A percentile compares a stretch with the other conserved stretches of the same genome.
Evolutionary conservation across 2,329 filamentous ascomycete genomes (phyloP).

Genomic region (Ascochyta pisi): DNA sequence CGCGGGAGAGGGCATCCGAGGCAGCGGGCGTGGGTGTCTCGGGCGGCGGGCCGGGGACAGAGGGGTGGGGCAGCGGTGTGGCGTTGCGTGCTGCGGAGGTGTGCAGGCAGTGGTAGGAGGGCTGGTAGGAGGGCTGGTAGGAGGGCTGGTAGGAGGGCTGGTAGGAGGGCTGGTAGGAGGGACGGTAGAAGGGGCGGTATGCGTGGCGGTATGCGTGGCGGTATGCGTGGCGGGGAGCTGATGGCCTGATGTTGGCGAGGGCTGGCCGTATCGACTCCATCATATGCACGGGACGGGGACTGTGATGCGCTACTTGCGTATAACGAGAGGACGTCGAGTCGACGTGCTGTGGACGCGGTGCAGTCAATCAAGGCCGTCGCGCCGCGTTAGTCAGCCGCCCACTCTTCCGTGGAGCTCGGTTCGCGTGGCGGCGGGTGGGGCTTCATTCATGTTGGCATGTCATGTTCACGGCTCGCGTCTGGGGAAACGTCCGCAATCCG

Average conservation of each 20-base stretch:
- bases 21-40: slow-evolving; percentile 60
- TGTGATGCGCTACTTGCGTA: too few relatives aligned
- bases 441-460: not conserved
- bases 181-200: slow-evolving; percentile 26
- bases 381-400: not conserved
- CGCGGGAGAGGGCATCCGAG: slow-evolving; percentile 56
- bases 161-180: too few relatives aligned
- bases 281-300: too few relatives aligned
- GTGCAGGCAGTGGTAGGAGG: slow-evolving; percentile 45
- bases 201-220: slow-evolving; percentile 22
- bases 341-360: not conserved
- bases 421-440: not conserved
- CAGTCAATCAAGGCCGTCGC: not conserved
- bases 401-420: slow-evolving; percentile 7
- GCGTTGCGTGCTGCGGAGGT: slow-evolving; percentile 54
- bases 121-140: not conserved
- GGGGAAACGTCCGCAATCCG: not conserved
- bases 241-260: slow-evolving; percentile 28
- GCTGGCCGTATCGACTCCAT: slow-evolving; percentile 31
- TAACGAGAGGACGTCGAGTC: too few relatives aligned
- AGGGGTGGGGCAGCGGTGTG: slow-evolving; percentile 63
- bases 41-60: slow-evolving; percentile 66
- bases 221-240: slow-evolving; percentile 17
- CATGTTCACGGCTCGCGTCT: not conserved
- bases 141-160: not conserved